These are phyloP conservation scores for Mycena galopus DNA, from an alignment of 768 basidiomycete species.

Conservation along the genomic window DNA sequence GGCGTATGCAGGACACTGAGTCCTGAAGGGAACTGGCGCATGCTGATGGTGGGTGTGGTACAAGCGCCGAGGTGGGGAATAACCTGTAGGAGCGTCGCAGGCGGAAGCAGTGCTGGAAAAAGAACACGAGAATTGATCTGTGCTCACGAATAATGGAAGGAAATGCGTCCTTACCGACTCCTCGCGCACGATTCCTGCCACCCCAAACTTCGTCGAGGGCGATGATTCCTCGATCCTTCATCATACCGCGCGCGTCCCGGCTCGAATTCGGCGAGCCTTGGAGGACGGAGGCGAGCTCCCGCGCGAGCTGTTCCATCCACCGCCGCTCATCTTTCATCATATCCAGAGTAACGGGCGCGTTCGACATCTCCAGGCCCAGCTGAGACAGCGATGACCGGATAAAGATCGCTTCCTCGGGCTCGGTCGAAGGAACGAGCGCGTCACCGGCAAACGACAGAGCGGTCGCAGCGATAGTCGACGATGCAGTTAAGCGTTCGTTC, in stretches of 20 bases:
- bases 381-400: slow-evolving; percentile 92
- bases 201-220: slow-evolving; percentile 41
- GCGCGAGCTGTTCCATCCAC: slow-evolving; percentile 86
- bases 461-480: slow-evolving; percentile 40
- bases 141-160: not conserved
- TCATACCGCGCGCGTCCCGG: slow-evolving; percentile 65
- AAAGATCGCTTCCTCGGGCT: slow-evolving; percentile 88
- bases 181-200: not conserved
- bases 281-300: slow-evolving; percentile 84
- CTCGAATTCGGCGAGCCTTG: slow-evolving; percentile 52
- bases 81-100: slow-evolving; percentile 83
- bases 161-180: not conserved
- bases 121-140: too few relatives aligned
- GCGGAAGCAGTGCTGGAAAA: slow-evolving; percentile 86
- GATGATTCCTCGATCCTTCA: slow-evolving; percentile 84
- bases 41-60: slow-evolving; percentile 76
- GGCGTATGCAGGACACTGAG: slow-evolving; percentile 89
- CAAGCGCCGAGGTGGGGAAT: slow-evolving; percentile 74
- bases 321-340: slow-evolving; percentile 86
- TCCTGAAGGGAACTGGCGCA: slow-evolving; percentile 79
- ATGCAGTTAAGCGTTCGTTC: slow-evolving; percentile 80
- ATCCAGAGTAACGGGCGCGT: slow-evolving; percentile 88
- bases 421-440: slow-evolving; percentile 56
- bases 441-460: slow-evolving; percentile 34
- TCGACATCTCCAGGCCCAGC: slow-evolving; percentile 83